Evolutionary conservation across 2,329 filamentous ascomycete genomes (phyloP).

Genomic region (Lasiodiplodia hormozganensis): DNA sequence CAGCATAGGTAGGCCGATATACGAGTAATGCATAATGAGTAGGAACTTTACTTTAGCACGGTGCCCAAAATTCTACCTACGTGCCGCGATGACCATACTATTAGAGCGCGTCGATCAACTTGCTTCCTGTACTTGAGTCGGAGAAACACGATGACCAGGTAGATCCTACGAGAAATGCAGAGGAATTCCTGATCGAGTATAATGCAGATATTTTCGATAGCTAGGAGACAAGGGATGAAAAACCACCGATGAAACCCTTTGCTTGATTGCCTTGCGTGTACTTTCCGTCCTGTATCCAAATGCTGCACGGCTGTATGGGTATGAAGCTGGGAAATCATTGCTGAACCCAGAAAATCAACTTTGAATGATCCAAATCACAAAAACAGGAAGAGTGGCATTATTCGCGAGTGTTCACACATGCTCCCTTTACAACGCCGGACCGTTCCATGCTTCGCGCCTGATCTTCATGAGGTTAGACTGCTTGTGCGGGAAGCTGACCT

Average conservation of each 20-base stretch:
- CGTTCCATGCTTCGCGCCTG: conserved; percentile 74
- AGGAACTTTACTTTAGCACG: background rate
- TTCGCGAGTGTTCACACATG: background rate
- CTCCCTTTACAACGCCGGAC: conserved; percentile 17
- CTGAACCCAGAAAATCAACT: background rate
- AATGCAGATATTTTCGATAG: background rate
- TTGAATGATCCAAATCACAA: background rate
- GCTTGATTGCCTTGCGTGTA: background rate
- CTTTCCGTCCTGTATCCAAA: background rate
- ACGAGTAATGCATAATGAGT: conserved; percentile 6
- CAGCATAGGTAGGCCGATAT: conserved; percentile 1
- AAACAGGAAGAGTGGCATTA: background rate
- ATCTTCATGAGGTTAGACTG: conserved; percentile 86
- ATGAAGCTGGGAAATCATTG: conserved; percentile 13
- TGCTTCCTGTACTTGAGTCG: too few relatives aligned
- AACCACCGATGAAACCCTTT: background rate
- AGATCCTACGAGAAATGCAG: too few relatives aligned
- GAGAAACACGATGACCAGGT: too few relatives aligned
- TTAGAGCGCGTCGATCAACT: too few relatives aligned
- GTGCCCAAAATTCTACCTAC: too few relatives aligned
- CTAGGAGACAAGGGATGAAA: background rate
- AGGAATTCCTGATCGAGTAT: background rate
- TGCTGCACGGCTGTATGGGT: background rate
- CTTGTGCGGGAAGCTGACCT: conserved; percentile 90
- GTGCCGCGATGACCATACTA: too few relatives aligned